Percentiles rank a stretch among this genome's conserved stretches.
phyloP scores from a whole-genome alignment of 495 filamentous ascomycete genomes.

The Apodospora peruviana region DNA sequence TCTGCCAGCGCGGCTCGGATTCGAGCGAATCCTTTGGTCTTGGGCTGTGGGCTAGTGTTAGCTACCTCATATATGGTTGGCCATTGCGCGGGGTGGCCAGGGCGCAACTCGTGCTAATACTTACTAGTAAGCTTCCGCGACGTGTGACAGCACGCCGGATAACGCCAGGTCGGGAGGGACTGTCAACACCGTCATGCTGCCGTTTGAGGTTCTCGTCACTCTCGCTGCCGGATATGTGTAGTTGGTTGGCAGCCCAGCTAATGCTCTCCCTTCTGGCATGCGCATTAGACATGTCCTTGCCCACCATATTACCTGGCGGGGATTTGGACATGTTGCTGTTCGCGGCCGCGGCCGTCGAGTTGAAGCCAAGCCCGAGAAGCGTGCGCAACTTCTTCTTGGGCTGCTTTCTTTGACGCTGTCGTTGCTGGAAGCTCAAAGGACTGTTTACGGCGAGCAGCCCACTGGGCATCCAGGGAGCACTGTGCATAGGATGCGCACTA shows the following conservation, averaged over 20 bases:
- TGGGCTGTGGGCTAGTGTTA: conserved; percentile 54
- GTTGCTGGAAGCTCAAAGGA: conserved; percentile 72
- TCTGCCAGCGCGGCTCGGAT: conserved; percentile 86
- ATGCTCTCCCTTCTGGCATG: conserved; percentile 73
- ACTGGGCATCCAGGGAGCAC: conserved; percentile 43
- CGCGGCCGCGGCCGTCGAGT: conserved; percentile 18
- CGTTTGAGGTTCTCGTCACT: conserved; percentile 68
- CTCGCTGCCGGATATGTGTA: conserved; percentile 74
- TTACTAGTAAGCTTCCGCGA: conserved; percentile 79
- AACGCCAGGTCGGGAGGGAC: conserved; percentile 46
- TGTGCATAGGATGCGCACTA: conserved; percentile 30
- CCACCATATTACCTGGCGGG: conserved; percentile 28
- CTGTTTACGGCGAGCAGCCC: conserved; percentile 63
- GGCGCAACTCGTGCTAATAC: conserved; percentile 15
- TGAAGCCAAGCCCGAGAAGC: conserved; percentile 33
- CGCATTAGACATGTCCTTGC: conserved; percentile 32
- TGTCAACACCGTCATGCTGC: conserved; percentile 40
- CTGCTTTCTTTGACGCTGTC: conserved; percentile 60
- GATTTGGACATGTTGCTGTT: conserved; percentile 32
- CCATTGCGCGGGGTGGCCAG: neutral
- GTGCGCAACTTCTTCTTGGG: conserved; percentile 33
- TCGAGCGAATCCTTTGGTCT: conserved; percentile 89
- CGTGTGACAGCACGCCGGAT: conserved; percentile 71
- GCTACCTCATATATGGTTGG: neutral
- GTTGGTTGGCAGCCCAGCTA: conserved; percentile 77